Evolutionary conservation across 495 filamentous ascomycete species (phyloP).

Genomic region (Talaromyces wortmannii): DNA sequence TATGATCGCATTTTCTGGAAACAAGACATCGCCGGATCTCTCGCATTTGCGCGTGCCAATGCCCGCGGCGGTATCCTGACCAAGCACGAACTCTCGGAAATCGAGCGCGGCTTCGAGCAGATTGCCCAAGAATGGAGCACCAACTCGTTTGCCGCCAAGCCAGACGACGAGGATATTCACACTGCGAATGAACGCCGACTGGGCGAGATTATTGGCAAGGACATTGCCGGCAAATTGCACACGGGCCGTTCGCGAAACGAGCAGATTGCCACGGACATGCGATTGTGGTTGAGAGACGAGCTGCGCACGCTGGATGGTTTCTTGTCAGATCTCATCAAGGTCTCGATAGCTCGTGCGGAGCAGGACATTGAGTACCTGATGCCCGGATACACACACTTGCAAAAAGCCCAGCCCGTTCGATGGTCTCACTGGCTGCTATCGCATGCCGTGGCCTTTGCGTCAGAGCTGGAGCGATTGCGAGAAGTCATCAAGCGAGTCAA

Average conservation of each 20-base stretch:
- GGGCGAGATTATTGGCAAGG: slow-evolving; percentile 82
- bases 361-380: slow-evolving; percentile 61
- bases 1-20: slow-evolving; percentile 79
- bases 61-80: slow-evolving; percentile 69
- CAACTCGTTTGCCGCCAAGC: slow-evolving; percentile 35
- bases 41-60: slow-evolving; percentile 86
- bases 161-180: slow-evolving; percentile 64
- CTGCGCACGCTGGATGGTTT: slow-evolving; percentile 63
- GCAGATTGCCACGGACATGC: slow-evolving; percentile 91
- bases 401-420: slow-evolving; percentile 83
- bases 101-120: slow-evolving; percentile 66
- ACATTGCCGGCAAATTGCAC: slow-evolving; percentile 86
- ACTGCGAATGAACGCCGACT: slow-evolving; percentile 91
- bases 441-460: slow-evolving; percentile 68
- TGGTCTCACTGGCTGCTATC: slow-evolving; percentile 86
- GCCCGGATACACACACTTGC: slow-evolving; percentile 80
- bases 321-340: slow-evolving; percentile 63
- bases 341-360: slow-evolving; percentile 69
- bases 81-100: slow-evolving; percentile 63
- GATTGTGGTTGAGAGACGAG: slow-evolving; percentile 81
- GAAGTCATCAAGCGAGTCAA: slow-evolving; percentile 74
- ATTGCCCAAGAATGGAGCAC: slow-evolving; percentile 71
- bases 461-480: slow-evolving; percentile 72
- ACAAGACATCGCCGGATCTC: slow-evolving; percentile 73
- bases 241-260: slow-evolving; percentile 90